These are phyloP conservation scores for Maudiozyma bulderi DNA, from an alignment of 805 yeast species.

Conservation along the genomic window DNA sequence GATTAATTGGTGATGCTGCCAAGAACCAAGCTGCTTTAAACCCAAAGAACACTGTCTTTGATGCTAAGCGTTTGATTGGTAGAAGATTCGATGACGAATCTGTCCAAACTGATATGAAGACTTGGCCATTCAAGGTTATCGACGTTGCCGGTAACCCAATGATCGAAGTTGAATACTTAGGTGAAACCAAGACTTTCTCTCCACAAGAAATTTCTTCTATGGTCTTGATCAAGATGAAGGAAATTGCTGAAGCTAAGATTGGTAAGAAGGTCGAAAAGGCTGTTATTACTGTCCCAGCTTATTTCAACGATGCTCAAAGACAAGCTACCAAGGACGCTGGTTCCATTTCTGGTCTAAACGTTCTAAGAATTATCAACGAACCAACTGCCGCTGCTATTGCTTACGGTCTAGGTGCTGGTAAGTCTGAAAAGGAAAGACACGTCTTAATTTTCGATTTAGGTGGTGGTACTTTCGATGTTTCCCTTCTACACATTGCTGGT, in stretches of 20 bases:
- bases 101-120: slow-evolving; percentile 84
- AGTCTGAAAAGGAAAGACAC: slow-evolving; percentile 1
- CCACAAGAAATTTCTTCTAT: slow-evolving; percentile 71
- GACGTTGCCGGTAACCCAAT: slow-evolving; percentile 58
- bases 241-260: slow-evolving; percentile 68
- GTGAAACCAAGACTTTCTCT: slow-evolving; percentile 58
- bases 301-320: slow-evolving; percentile 72
- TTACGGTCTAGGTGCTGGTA: slow-evolving; percentile 52
- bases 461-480: slow-evolving; percentile 98
- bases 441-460: slow-evolving; percentile 88
- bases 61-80: slow-evolving; percentile 33
- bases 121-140: slow-evolving; percentile 74
- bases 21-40: slow-evolving; percentile 76
- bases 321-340: slow-evolving; percentile 80
- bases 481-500: slow-evolving; percentile 83
- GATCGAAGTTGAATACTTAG: slow-evolving; percentile 61
- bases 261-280: slow-evolving; percentile 66
- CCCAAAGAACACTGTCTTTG: slow-evolving; percentile 64
- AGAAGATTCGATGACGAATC: slow-evolving; percentile 65
- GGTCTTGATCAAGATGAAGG: slow-evolving; percentile 77
- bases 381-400: slow-evolving; percentile 43
- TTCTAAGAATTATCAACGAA: no score
- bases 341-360: slow-evolving; percentile 71
- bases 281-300: slow-evolving; percentile 72
- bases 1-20: slow-evolving; percentile 77